phyloP scores from a whole-genome alignment of 2,329 filamentous ascomycete species.

The Dothistroma pini region DNA sequence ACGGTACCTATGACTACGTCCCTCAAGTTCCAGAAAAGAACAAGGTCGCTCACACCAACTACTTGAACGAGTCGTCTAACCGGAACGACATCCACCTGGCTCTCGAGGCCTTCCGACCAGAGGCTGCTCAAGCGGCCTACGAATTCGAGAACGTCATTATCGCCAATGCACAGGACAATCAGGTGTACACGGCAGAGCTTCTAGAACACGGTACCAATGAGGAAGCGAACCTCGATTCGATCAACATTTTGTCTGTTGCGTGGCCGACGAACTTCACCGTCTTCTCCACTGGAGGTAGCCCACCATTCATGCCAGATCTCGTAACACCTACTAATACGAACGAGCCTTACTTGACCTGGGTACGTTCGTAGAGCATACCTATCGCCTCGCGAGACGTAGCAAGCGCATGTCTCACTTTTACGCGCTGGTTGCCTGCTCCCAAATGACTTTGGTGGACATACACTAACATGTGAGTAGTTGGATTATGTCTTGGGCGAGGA shows the following conservation, averaged over 20 bases:
- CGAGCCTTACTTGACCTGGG: slow-evolving; percentile 64
- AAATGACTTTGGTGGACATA: too few species aligned
- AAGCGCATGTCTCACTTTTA: neutral
- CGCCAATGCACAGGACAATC: slow-evolving; percentile 52
- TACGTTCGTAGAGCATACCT: neutral
- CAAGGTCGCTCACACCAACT: slow-evolving; percentile 47
- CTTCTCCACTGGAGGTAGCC: slow-evolving; percentile 58
- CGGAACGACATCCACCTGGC: slow-evolving; percentile 57
- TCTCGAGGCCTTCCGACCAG: slow-evolving; percentile 52
- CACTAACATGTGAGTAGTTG: slow-evolving; percentile 32
- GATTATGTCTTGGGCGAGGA: slow-evolving; percentile 54
- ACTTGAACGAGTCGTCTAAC: slow-evolving; percentile 47
- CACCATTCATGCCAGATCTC: slow-evolving; percentile 50
- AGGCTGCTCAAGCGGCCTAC: slow-evolving; percentile 44
- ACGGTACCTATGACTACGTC: slow-evolving; percentile 53
- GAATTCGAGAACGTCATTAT: slow-evolving; percentile 58
- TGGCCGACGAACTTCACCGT: slow-evolving; percentile 54
- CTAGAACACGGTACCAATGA: slow-evolving; percentile 26
- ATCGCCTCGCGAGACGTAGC: neutral
- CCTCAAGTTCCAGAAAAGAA: slow-evolving; percentile 43
- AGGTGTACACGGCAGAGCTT: slow-evolving; percentile 38
- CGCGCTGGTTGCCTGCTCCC: too few species aligned
- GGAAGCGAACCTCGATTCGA: slow-evolving; percentile 63
- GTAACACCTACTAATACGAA: slow-evolving; percentile 53
- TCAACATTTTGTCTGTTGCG: slow-evolving; percentile 57